These are phyloP conservation scores for Desmodesmus armatus DNA, from an alignment of 139 green algal species.

Conservation along the genomic window DNA sequence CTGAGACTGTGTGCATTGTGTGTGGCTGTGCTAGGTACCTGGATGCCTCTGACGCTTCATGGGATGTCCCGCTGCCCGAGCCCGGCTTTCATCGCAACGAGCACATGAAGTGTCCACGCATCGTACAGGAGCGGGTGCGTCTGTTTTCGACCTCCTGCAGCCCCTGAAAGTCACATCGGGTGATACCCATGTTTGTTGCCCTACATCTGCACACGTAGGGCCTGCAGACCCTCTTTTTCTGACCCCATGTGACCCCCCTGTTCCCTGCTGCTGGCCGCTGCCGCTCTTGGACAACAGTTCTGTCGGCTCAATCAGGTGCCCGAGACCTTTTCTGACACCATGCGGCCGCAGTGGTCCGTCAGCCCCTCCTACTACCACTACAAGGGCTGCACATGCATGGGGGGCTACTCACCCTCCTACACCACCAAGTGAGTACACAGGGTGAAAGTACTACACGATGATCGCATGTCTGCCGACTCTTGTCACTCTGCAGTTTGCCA, in stretches of 20 bases:
- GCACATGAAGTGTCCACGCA: slow-evolving; percentile 9
- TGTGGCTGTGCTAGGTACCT: slow-evolving; percentile 20
- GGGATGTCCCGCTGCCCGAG: slow-evolving; percentile 15
- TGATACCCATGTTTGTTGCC: background rate
- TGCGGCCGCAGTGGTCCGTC: background rate
- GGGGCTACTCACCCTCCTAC: too few relatives aligned
- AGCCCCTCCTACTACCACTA: slow-evolving; percentile 42
- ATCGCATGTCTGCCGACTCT: too few relatives aligned
- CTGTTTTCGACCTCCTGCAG: background rate
- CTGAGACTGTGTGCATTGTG: background rate
- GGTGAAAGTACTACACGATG: too few relatives aligned
- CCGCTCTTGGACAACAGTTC: slow-evolving; percentile 5
- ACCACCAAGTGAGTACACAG: too few relatives aligned
- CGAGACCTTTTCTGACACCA: background rate
- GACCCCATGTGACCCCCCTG: background rate
- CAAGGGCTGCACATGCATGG: slow-evolving; percentile 17
- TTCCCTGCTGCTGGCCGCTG: background rate
- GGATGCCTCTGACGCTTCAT: background rate
- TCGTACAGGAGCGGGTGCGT: slow-evolving; percentile 10
- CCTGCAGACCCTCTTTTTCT: background rate
- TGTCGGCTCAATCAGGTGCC: background rate
- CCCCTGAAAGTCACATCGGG: background rate
- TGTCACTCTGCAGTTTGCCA: too few relatives aligned
- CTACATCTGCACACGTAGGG: background rate
- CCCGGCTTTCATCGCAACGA: background rate